Evolutionary conservation across 306 rosid genomes (phyloP), one percentile per base, ranked within the genome.

Genomic region (Sicyos edulis): DNA sequence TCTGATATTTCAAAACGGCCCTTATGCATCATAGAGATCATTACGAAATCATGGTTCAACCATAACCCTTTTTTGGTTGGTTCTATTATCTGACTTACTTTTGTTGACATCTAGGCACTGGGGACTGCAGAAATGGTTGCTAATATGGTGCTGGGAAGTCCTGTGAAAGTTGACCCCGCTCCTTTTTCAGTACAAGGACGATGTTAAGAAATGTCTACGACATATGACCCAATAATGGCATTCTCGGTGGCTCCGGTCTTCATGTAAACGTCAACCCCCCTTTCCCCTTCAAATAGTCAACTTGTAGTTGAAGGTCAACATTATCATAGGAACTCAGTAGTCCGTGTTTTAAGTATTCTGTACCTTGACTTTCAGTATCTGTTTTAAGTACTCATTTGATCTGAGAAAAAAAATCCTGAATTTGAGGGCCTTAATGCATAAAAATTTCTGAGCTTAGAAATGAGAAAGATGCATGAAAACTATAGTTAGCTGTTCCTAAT

Each of bases 51-150:
- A 8, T 68, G 40, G 42, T 50, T 49, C 42, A 22, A 42, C 19
- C 7, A 13, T 14, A 47, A 3, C 56, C 20, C 4, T 21, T 7
- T 7, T 47, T 68, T 68, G 0, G 57, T 68, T 68, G 21, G 51
- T 73, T 60, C 40, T 21, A 16, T 45, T 8, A 15, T 13, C 12
- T 59, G 54, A 45, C 8, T 10, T 60, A 60, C 17, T 61, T 54
- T 29, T 74, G 13, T 68, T 82, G 78, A 42, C 71, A 65, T 84
- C 24, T 85, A 92, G 96, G 96, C 96, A 74, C 73, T 90, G 64
- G 98, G 96, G 50, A 92, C 96, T 44, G 92, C 96, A 62, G 98
- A 92, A 86, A 83, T 90, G 88, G 74, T 90, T 15, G 82, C 77
- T 74, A 85, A 81, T 64, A 84, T 84, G 91, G 89, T 89, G 82